phyloP scores from a whole-genome alignment of 805 yeast genomes.

The Metschnikowia similis region DNA sequence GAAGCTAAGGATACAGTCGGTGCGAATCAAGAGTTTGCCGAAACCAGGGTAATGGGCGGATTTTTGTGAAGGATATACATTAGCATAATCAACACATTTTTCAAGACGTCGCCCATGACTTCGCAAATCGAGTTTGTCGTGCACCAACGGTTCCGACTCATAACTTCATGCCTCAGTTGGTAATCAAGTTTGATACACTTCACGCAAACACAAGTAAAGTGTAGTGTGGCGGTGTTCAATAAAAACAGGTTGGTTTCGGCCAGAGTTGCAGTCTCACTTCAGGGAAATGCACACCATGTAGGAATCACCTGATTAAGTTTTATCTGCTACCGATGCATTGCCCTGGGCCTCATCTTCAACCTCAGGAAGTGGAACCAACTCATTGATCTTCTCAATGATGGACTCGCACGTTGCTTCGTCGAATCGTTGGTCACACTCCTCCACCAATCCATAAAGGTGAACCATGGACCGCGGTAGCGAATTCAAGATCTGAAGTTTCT shows the following conservation, averaged over 20 bases:
- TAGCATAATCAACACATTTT: not conserved
- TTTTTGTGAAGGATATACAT: constrained; percentile 4
- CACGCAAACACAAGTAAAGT: not conserved
- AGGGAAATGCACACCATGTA: not conserved
- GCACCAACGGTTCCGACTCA: not conserved
- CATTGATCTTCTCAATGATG: constrained; percentile 53
- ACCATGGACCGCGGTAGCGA: constrained; percentile 77
- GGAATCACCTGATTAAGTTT: not conserved
- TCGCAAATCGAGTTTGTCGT: not conserved
- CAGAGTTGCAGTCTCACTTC: not conserved
- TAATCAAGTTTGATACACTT: not conserved
- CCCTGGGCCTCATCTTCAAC: constrained; percentile 10
- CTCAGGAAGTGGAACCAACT: constrained; percentile 45
- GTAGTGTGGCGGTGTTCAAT: not conserved
- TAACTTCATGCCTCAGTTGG: not conserved
- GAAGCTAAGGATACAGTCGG: not conserved
- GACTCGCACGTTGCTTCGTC: constrained; percentile 59
- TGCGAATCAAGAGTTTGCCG: not conserved
- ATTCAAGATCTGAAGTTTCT: constrained; percentile 78
- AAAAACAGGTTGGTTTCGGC: not conserved
- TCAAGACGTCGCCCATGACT: not conserved
- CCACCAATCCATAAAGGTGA: constrained; percentile 72
- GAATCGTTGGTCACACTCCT: constrained; percentile 88
- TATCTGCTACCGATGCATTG: not conserved
- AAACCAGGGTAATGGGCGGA: constrained; percentile 10